phyloP scores from a whole-genome alignment of 306 rosid genomes.

The Inga oerstediana region DNA sequence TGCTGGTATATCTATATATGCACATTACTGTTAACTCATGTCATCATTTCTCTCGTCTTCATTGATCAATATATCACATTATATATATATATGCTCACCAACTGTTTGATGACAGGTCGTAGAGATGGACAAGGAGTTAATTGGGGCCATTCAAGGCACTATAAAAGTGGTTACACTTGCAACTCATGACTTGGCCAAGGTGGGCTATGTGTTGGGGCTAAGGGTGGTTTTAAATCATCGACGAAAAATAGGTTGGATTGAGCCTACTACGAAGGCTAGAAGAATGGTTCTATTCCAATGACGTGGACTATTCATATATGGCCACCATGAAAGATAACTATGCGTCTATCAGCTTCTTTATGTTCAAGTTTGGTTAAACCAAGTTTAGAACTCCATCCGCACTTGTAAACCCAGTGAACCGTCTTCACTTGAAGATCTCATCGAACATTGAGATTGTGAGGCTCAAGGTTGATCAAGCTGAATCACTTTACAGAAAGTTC shows the following conservation, averaged over 20 bases:
- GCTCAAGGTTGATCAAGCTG: conserved; percentile 79
- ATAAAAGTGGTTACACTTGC: conserved; percentile 69
- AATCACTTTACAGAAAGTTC: conserved; percentile 62
- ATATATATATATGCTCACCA: neutral
- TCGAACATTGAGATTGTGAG: conserved; percentile 54
- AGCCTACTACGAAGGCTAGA: conserved; percentile 61
- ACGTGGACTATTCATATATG: conserved; percentile 80
- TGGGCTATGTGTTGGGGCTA: conserved; percentile 82
- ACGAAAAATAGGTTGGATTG: conserved; percentile 73
- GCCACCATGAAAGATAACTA: conserved; percentile 81
- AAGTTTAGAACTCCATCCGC: conserved; percentile 76
- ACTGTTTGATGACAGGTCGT: conserved; percentile 61
- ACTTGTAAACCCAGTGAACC: conserved; percentile 76
- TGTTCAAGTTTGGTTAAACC: conserved; percentile 53
- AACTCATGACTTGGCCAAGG: conserved; percentile 57
- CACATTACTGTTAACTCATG: neutral
- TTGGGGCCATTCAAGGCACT: conserved; percentile 90
- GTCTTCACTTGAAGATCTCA: conserved; percentile 40
- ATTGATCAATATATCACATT: neutral
- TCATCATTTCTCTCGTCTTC: neutral
- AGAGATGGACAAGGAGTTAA: conserved; percentile 63
- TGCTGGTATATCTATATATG: conserved; percentile 64
- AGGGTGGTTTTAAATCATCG: conserved; percentile 67
- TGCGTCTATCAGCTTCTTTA: conserved; percentile 76
- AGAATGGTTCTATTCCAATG: conserved; percentile 76